Evolutionary conservation across 129 eudicot genomes (phyloP).

Genomic region (Lactuca sativa): DNA sequence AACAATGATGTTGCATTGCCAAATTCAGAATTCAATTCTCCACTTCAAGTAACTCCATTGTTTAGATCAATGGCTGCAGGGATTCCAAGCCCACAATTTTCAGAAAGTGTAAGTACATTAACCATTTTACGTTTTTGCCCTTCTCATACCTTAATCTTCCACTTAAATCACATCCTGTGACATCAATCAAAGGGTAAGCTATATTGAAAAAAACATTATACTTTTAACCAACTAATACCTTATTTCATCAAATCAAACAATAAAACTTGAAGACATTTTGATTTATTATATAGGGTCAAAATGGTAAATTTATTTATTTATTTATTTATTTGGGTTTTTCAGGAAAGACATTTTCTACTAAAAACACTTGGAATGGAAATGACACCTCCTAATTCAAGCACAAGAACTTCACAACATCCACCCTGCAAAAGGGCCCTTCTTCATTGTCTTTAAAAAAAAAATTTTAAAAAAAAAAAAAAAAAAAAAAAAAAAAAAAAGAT

Average conservation of each 20-base stretch:
- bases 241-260: no score
- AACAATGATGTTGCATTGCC: slow-evolving; percentile 29
- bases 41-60: slow-evolving; percentile 75
- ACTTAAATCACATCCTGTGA: not conserved
- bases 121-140: not conserved
- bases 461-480: not conserved
- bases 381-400: slow-evolving; percentile 41
- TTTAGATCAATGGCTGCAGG: slow-evolving; percentile 74
- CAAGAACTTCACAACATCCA: slow-evolving; percentile 62
- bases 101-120: slow-evolving; percentile 76
- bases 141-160: not conserved
- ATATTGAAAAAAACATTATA: no score
- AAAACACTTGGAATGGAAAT: slow-evolving; percentile 78
- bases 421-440: slow-evolving; percentile 90
- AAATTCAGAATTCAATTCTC: slow-evolving; percentile 63
- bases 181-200: not conserved
- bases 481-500: slow-evolving; percentile 21
- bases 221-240: no score
- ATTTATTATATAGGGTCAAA: not conserved
- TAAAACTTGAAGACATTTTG: no score
- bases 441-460: slow-evolving; percentile 63
- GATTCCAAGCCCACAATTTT: slow-evolving; percentile 88
- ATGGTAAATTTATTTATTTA: not conserved
- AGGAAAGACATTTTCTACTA: slow-evolving; percentile 85
- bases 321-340: slow-evolving; percentile 27